Evolutionary conservation across 2,329 filamentous ascomycete species (phyloP).

Genomic region (Fusarium sp.): DNA sequence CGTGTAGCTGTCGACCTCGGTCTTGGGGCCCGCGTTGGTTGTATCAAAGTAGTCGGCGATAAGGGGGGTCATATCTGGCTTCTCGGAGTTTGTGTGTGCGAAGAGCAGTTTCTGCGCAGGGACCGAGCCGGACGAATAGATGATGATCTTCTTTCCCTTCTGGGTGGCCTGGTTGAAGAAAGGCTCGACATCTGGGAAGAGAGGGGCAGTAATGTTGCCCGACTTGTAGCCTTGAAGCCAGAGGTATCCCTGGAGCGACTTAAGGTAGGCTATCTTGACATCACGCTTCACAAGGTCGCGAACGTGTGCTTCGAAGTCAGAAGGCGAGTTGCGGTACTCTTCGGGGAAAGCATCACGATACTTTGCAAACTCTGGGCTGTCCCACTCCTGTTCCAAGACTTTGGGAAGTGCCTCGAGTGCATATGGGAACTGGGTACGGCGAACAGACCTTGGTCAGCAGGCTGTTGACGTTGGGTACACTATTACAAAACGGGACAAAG

Average conservation of each 20-base stretch:
- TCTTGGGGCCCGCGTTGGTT: slow-evolving; percentile 81
- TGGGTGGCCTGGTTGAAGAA: slow-evolving; percentile 69
- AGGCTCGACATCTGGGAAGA: slow-evolving; percentile 79
- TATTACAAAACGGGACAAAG: slow-evolving; percentile 32
- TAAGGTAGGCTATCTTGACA: slow-evolving; percentile 80
- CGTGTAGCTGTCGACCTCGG: slow-evolving; percentile 72
- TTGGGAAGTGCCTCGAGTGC: slow-evolving; percentile 73
- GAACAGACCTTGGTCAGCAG: slow-evolving; percentile 30
- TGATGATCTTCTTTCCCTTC: slow-evolving; percentile 70
- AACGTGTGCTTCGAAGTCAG: slow-evolving; percentile 73
- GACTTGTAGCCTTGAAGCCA: slow-evolving; percentile 80
- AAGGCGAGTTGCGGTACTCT: slow-evolving; percentile 68
- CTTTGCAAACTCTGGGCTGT: slow-evolving; percentile 68
- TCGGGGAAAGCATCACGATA: slow-evolving; percentile 79
- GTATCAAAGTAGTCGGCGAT: slow-evolving; percentile 82
- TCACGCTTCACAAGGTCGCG: slow-evolving; percentile 76
- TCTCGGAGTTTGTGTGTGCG: slow-evolving; percentile 69
- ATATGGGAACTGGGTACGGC: slow-evolving; percentile 75
- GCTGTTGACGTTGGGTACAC: slow-evolving; percentile 27
- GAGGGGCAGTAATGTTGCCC: slow-evolving; percentile 75
- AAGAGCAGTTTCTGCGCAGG: slow-evolving; percentile 85
- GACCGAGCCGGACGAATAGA: slow-evolving; percentile 86
- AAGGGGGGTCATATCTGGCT: slow-evolving; percentile 67
- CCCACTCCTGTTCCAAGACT: slow-evolving; percentile 74
- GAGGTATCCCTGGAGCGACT: slow-evolving; percentile 81